Evolutionary conservation across 257 asterid genomes (phyloP), one percentile per base, ranked within the genome.

Genomic region (Jacaranda mimosifolia): DNA sequence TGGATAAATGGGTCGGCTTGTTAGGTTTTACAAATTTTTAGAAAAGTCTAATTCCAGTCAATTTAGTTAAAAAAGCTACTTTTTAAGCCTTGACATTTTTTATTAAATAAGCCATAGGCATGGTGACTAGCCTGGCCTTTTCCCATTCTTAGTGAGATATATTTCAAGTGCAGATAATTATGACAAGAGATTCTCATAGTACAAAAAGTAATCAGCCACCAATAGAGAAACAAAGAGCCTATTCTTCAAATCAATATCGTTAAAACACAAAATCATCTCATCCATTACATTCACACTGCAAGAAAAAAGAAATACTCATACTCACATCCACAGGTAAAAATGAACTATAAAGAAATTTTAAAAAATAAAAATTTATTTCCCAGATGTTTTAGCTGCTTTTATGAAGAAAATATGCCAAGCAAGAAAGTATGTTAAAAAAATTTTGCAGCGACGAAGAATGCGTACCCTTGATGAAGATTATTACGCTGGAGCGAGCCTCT

Each of bases 391-490:
- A 62, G n/a, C 63, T 1, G 4, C 32, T 26, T 26, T 26, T 26
- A 26, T 9, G 32, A 36, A 46, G 45, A 32, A 39, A 13, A 1
- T 69, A 26, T 38, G n/a, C 59, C 46, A 13, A 69, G 55, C 19
- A 55, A 42, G 4, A 26, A 40, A 49, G 19, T 36, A 36, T 3
- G 39, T 6, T 2, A 42, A 40, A 10, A 43, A 32, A 42, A 32
- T 39, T 63, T 60, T 3, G 62, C 3, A 35, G 8, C 26, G 18
- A 45, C 18, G 7, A 45, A 64, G 76, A 48, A 62, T 6, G 18
- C 13, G 57, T 39, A 82, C 91, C 91, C 85, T 85, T 85, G 40
- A 89, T 65, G 70, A 89, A 85, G 69, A 89, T 62, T 57, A 85
- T 72, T 51, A 70, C 68, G 18, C 43, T 78, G 32, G 85, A 40